These are phyloP conservation scores for Leccinum sublutescens DNA, from an alignment of 768 basidiomycete genomes.

Conservation along the genomic window DNA sequence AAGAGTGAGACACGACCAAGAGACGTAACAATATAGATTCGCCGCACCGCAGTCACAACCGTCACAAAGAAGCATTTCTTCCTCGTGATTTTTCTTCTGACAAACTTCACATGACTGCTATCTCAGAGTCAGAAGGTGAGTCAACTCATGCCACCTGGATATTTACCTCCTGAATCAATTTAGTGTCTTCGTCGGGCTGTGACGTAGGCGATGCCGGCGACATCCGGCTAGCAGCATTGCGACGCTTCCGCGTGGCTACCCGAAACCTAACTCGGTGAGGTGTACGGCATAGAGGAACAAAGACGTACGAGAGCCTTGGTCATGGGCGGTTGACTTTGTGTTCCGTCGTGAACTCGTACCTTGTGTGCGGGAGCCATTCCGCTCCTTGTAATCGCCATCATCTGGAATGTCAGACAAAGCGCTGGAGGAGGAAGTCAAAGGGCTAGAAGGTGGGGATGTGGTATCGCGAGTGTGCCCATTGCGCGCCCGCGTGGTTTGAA, in stretches of 20 bases:
- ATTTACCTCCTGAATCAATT: conserved; percentile 53
- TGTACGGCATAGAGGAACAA: conserved; percentile 2
- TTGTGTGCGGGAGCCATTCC: conserved; percentile 41
- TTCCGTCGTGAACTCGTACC: conserved; percentile 50
- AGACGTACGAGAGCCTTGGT: conserved; percentile 43
- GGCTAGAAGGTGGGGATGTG: conserved; percentile 67
- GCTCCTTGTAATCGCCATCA: conserved; percentile 62
- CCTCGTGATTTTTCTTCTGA: conserved; percentile 80
- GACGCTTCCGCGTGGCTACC: conserved; percentile 34
- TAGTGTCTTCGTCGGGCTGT: conserved; percentile 37
- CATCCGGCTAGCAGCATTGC: conserved; percentile 21
- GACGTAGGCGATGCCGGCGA: conserved; percentile 23
- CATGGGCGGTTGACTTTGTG: conserved; percentile 50
- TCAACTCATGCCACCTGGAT: conserved; percentile 15
- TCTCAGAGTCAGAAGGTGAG: conserved; percentile 23
- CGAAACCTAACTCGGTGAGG: conserved; percentile 19
- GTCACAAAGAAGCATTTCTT: conserved; percentile 91
- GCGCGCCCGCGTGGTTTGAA: conserved; percentile 41
- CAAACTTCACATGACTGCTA: conserved; percentile 94
- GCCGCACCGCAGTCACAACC: conserved; percentile 75
- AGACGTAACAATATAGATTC: conserved; percentile 12
- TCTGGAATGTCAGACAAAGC: conserved; percentile 79
- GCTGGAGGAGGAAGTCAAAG: conserved; percentile 75
- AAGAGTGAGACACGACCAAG: conserved; percentile 17
- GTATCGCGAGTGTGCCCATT: conserved; percentile 41